phyloP scores from a whole-genome alignment of 768 basidiomycete genomes.

The Sistotremastrum suecicum region DNA sequence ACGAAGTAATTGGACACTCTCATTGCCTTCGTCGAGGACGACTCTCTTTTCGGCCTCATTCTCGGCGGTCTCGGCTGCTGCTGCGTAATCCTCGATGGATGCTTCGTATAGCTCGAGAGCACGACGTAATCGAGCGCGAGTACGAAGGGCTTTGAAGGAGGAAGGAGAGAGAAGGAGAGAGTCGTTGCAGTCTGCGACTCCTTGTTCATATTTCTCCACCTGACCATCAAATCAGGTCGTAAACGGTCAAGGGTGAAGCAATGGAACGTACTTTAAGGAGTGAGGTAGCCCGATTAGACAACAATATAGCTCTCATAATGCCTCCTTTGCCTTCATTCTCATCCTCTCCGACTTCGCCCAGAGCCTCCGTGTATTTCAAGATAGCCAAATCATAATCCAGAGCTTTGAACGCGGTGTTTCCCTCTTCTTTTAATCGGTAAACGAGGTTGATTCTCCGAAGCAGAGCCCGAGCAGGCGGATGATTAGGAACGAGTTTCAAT shows the following conservation, averaged over 20 bases:
- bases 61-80: conserved; percentile 55
- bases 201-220: conserved; percentile 53
- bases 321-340: conserved; percentile 70
- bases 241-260: conserved; percentile 5
- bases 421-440: conserved; percentile 74
- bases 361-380: conserved; percentile 52
- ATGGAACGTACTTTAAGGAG: conserved; percentile 45
- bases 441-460: conserved; percentile 70
- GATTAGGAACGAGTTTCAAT: conserved; percentile 64
- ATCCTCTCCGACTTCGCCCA: conserved; percentile 57
- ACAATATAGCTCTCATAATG: conserved; percentile 61
- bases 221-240: conserved; percentile 13
- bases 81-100: conserved; percentile 61
- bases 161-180: conserved; percentile 48
- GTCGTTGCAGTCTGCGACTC: conserved; percentile 53
- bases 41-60: conserved; percentile 53
- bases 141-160: conserved; percentile 78
- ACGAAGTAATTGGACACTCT: conserved; percentile 72
- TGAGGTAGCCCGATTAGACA: conserved; percentile 77
- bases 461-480: conserved; percentile 52
- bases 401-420: conserved; percentile 61
- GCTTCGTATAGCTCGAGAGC: conserved; percentile 62
- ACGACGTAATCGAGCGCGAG: conserved; percentile 68
- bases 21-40: conserved; percentile 53
- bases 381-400: conserved; percentile 47